Conservation (phyloP, 176 grass and related monocot genomes). For the Otatea glauca region DNA sequence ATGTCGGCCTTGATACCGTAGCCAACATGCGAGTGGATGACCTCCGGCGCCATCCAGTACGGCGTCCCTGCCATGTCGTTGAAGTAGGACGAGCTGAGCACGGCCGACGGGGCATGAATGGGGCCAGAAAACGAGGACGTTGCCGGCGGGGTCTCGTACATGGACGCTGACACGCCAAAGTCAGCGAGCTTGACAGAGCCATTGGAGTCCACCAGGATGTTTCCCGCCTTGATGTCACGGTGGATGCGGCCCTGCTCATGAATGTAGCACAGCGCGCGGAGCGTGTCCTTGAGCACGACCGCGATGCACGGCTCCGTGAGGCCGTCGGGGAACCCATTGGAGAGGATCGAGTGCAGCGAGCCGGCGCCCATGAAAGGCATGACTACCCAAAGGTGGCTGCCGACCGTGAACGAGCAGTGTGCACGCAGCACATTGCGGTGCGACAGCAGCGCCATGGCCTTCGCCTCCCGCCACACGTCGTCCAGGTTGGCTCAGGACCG, state of each 20-base stretch:
- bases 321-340: slow-evolving; percentile 66
- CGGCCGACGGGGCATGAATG: slow-evolving; percentile 13
- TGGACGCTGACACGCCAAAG: slow-evolving; percentile 92
- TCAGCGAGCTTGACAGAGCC: slow-evolving; percentile 88
- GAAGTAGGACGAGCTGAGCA: slow-evolving; percentile 53
- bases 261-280: slow-evolving; percentile 80
- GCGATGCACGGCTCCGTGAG: slow-evolving; percentile 72
- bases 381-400: slow-evolving; percentile 81
- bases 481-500: slow-evolving; percentile 80
- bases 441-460: slow-evolving; percentile 82
- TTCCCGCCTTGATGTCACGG: slow-evolving; percentile 88
- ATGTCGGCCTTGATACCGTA: slow-evolving; percentile 97
- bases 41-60: slow-evolving; percentile 97
- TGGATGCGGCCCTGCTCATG: slow-evolving; percentile 89
- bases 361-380: slow-evolving; percentile 97
- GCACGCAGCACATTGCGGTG: slow-evolving; percentile 85
- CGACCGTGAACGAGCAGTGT: slow-evolving; percentile 93
- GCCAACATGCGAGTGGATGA: slow-evolving; percentile 88
- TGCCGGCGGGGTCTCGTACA: slow-evolving; percentile 63
- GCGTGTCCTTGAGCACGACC: slow-evolving; percentile 68
- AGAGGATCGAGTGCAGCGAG: slow-evolving; percentile 80
- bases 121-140: slow-evolving; percentile 22
- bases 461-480: slow-evolving; percentile 80
- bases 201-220: slow-evolving; percentile 79
- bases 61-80: slow-evolving; percentile 85